These are phyloP conservation scores for Fusarium siculi DNA, from an alignment of 2,329 filamentous ascomycete genomes.

Conservation along the genomic window DNA sequence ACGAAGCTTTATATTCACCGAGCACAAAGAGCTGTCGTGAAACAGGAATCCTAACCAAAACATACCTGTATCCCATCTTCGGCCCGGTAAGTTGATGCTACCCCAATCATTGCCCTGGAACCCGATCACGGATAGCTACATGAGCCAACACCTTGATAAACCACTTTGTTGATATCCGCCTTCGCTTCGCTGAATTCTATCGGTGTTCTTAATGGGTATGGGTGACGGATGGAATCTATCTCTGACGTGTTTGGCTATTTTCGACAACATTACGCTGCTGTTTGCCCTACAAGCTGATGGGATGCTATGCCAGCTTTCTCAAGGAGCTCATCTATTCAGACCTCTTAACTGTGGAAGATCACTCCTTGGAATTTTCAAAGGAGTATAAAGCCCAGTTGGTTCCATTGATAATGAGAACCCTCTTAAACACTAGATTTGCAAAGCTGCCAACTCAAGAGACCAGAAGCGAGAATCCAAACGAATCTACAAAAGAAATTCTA, in stretches of 20 bases:
- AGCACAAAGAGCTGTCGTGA: constrained; percentile 4
- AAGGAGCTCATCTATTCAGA: constrained; percentile 4
- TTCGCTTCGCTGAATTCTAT: neutral
- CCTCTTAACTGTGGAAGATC: constrained; percentile 12
- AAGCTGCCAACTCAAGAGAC: neutral
- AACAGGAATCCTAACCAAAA: constrained; percentile 2
- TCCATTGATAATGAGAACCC: neutral
- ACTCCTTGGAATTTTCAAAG: neutral
- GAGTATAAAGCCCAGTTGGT: neutral
- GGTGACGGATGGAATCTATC: neutral
- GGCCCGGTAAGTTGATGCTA: constrained; percentile 29
- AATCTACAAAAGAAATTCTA: neutral
- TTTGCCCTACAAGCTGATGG: constrained; percentile 18
- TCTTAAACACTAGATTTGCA: neutral
- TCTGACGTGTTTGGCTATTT: neutral
- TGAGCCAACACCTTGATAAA: constrained; percentile 33
- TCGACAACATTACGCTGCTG: constrained; percentile 16
- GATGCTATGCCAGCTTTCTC: constrained; percentile 3
- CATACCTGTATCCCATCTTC: constrained; percentile 10
- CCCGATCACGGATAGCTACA: constrained; percentile 24
- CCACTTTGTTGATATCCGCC: neutral
- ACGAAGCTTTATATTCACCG: neutral
- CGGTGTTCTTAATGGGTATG: neutral
- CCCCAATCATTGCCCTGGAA: constrained; percentile 13
- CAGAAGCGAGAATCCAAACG: neutral